Conservation (phyloP, 495 filamentous ascomycete species). For the Trichodelitschia bisporula region DNA sequence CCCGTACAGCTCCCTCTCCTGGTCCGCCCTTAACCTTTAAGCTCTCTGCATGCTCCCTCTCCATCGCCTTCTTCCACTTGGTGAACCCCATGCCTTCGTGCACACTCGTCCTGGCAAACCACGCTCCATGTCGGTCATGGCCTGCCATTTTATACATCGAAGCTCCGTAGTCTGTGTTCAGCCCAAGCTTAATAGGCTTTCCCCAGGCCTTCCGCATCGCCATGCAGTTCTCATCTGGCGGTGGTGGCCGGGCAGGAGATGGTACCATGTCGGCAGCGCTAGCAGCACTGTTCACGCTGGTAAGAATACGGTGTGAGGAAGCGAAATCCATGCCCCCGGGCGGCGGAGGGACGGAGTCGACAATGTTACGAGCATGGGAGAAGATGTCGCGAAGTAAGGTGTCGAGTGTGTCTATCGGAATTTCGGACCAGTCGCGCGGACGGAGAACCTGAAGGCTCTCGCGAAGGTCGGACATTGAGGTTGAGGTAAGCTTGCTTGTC, state of each 20-base stretch:
- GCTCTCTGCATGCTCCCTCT: slow-evolving; percentile 36
- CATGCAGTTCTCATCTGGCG: slow-evolving; percentile 21
- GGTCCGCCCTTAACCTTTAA: slow-evolving; percentile 32
- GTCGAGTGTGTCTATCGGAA: slow-evolving; percentile 28
- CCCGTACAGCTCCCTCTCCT: slow-evolving; percentile 48
- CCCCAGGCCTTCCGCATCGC: slow-evolving; percentile 60
- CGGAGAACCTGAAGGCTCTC: slow-evolving; percentile 50
- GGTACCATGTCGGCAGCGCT: slow-evolving; percentile 22
- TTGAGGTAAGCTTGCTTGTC: no score
- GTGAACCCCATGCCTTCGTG: slow-evolving; percentile 52
- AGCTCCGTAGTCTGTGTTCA: no score
- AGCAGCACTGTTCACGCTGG: slow-evolving; percentile 17
- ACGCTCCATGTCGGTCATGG: slow-evolving; percentile 60
- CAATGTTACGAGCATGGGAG: slow-evolving; percentile 35
- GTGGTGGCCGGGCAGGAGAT: slow-evolving; percentile 26
- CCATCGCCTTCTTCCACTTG: slow-evolving; percentile 37
- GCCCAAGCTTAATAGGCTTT: slow-evolving; percentile 53
- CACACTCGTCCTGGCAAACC: slow-evolving; percentile 74
- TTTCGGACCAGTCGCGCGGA: slow-evolving; percentile 37
- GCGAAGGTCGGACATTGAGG: slow-evolving; percentile 30
- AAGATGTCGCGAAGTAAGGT: slow-evolving; percentile 35
- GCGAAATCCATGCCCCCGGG: slow-evolving; percentile 13
- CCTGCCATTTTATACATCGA: slow-evolving; percentile 55
- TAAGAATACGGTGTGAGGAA: slow-evolving; percentile 15
- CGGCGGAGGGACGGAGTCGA: slow-evolving; percentile 52